Percentiles rank a stretch among this genome's conserved stretches.
Evolutionary conservation across 2,329 filamentous ascomycete genomes (phyloP).

Genomic region (Elsinoe australis): DNA sequence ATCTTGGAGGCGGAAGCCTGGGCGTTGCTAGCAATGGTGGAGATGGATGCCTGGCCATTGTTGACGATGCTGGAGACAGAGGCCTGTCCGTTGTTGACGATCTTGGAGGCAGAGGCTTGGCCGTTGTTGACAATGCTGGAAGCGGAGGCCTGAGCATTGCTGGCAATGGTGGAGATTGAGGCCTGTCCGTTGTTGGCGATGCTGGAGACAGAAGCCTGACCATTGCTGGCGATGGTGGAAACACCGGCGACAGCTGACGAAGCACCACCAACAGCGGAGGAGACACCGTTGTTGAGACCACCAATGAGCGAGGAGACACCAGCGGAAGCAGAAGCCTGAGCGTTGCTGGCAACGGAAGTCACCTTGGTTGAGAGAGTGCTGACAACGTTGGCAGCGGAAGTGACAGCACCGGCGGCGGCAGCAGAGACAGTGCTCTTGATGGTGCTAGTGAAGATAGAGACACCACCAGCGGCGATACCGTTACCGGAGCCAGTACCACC

Average conservation of each 20-base stretch:
- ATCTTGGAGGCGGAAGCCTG: slow-evolving; percentile 22
- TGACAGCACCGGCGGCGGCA: neutral
- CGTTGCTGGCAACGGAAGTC: slow-evolving; percentile 1
- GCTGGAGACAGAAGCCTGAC: slow-evolving; percentile 29
- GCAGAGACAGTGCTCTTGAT: slow-evolving; percentile 7
- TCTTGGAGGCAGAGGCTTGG: slow-evolving; percentile 25
- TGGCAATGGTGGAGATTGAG: neutral
- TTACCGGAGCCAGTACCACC: neutral
- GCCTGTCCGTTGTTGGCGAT: slow-evolving; percentile 1
- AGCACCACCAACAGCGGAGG: neutral
- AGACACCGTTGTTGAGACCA: neutral
- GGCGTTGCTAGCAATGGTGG: neutral
- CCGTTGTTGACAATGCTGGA: slow-evolving; percentile 27
- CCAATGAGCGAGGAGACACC: slow-evolving; percentile 1
- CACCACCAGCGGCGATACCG: slow-evolving; percentile 1
- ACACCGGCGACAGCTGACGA: slow-evolving; percentile 20
- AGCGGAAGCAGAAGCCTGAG: slow-evolving; percentile 4
- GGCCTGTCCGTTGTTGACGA: too few relatives aligned
- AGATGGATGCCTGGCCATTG: neutral
- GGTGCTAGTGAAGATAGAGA: slow-evolving; percentile 7
- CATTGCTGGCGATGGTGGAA: too few relatives aligned
- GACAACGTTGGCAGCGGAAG: slow-evolving; percentile 4
- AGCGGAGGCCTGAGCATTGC: slow-evolving; percentile 6
- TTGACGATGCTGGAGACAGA: slow-evolving; percentile 26
- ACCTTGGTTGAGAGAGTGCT: slow-evolving; percentile 1